Conservation (phyloP, 1,284 basidiomycete species). For the Pterula multifida region DNA sequence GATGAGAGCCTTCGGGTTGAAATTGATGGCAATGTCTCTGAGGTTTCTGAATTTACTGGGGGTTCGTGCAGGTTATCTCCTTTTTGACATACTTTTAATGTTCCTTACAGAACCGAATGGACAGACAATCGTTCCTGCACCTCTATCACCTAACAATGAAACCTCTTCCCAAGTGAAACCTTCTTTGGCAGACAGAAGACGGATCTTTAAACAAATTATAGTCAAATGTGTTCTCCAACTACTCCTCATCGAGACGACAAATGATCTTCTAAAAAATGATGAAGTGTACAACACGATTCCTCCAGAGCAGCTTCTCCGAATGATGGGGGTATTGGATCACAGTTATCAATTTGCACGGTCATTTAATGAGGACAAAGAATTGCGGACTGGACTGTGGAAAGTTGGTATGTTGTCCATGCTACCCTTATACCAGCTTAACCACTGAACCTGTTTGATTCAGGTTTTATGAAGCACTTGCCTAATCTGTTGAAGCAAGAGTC, state of each 20-base stretch:
- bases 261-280: constrained; percentile 88
- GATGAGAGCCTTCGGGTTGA: constrained; percentile 81
- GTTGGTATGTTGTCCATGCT: constrained; percentile 58
- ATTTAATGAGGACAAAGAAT: constrained; percentile 98
- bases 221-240: constrained; percentile 99
- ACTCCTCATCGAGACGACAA: constrained; percentile 94
- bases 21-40: constrained; percentile 48
- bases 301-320: constrained; percentile 80
- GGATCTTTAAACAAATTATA: constrained; percentile 97
- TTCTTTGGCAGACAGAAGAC: constrained; percentile 64
- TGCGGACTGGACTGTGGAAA: constrained; percentile 97
- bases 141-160: constrained; percentile 55
- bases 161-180: constrained; percentile 33
- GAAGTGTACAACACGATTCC: constrained; percentile 93
- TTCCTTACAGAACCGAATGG: constrained; percentile 41
- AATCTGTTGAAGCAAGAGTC: constrained; percentile 99
- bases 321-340: constrained; percentile 93
- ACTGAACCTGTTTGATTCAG: constrained; percentile 26
- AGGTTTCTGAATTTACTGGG: constrained; percentile 47
- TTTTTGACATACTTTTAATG: constrained; percentile 3
- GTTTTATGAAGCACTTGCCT: constrained; percentile 99
- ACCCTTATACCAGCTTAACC: not conserved
- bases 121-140: constrained; percentile 67
- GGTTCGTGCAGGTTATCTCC: constrained; percentile 6
- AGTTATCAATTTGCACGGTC: constrained; percentile 94